Evolutionary conservation across 1,284 basidiomycete genomes (phyloP), one percentile per base, ranked within the genome.

Genomic region (Boletellus sp.): DNA sequence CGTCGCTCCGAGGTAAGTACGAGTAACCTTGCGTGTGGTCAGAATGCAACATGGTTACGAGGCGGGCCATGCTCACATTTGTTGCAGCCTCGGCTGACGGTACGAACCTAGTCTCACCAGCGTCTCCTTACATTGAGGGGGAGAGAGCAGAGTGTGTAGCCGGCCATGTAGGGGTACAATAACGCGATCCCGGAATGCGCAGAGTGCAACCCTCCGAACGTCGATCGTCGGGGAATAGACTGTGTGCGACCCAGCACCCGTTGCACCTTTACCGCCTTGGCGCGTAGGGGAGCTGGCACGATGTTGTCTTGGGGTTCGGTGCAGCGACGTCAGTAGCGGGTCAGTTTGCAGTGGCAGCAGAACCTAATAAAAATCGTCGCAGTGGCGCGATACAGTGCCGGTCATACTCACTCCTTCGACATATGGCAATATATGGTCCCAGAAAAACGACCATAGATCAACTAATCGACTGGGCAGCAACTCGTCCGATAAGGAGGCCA

Each of bases 401-500:
- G 33, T 17, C 32, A 48, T 14, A 73, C 82, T 61, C 58, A 89
- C 88, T 43, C 87, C 87, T 74, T 94, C 90, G 33, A 93, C 73
- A 61, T 93, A 94, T 1, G 94, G 92, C 1, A 98, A 71, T 17
- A 97, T 84, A 52, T 91, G 86, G 53, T 90, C 87, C 84, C 92
- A 96, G 71, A 96, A 97, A 72, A 95, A 94, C 6, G 78, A 80
- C 94, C 94, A 98, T 13, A 90, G 76, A 55, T 95, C 91, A 1
- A 92, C 89, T 9, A 95, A 74, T 8, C 90, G 77, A 1, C 73
- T 73, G 14, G 94, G 70, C 5, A 97, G 75, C 55, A 82, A 79
- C 37, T 85, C 79, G 37, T 93, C 90, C 23, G 86, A 84, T 21
- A 87, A 70, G 5, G 75, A 79, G 9, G 72, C 73, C 8, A 98